Evolutionary conservation across 257 asterid genomes (phyloP).

Genomic region (Hygrophila difformis): DNA sequence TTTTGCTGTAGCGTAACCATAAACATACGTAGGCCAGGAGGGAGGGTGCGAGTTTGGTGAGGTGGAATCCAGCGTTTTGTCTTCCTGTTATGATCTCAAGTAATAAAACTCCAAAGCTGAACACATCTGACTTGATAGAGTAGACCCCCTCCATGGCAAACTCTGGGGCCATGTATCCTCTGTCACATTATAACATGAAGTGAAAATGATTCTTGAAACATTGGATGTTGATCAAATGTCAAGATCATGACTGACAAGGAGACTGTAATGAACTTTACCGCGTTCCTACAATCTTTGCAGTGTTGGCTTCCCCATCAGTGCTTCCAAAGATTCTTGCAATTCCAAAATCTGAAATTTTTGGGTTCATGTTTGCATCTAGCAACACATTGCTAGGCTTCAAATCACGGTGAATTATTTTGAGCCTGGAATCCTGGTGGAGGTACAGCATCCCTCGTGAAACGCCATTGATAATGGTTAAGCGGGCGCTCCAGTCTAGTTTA

Average conservation of each 20-base stretch:
- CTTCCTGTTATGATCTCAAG: neutral
- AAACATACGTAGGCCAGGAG: neutral
- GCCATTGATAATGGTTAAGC: constrained; percentile 8
- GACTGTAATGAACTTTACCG: neutral
- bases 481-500: constrained; percentile 12
- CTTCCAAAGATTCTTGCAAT: constrained; percentile 21
- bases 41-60: neutral
- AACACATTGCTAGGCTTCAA: constrained; percentile 8
- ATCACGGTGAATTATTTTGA: constrained; percentile 12
- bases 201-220: no score
- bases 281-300: neutral
- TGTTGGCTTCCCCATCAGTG: neutral
- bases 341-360: constrained; percentile 23
- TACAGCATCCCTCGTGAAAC: constrained; percentile 16
- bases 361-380: constrained; percentile 12
- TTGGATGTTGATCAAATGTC: no score
- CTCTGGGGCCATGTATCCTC: neutral
- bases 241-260: no score
- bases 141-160: neutral
- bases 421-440: constrained; percentile 19
- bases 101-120: neutral
- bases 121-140: neutral
- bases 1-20: no score
- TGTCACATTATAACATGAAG: no score
- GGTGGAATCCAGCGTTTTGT: neutral